phyloP scores from a whole-genome alignment of 345 rosid species.

The Brassica rapa region DNA sequence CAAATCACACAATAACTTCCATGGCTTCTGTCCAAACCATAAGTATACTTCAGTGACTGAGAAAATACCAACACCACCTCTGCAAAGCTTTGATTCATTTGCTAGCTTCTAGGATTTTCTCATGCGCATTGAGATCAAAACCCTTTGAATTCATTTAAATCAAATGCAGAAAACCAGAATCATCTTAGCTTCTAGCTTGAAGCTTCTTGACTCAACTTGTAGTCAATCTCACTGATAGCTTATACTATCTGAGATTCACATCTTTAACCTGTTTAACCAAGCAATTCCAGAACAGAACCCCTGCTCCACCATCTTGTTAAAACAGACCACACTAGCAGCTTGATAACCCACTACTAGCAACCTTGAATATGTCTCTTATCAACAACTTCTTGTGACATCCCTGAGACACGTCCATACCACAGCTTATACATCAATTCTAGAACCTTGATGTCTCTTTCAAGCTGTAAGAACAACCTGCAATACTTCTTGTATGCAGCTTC shows the following conservation, averaged over 20 bases:
- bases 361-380: not conserved
- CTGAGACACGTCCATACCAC: not conserved
- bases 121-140: slow-evolving; percentile 10
- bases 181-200: not conserved
- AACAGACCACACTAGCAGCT: not conserved
- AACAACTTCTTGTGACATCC: not conserved
- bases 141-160: not conserved
- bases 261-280: not conserved
- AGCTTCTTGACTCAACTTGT: not conserved
- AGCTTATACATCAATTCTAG: not conserved
- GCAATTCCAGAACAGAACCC: not conserved
- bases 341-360: not conserved
- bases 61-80: not conserved
- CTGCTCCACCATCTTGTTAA: not conserved
- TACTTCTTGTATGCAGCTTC: not conserved
- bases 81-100: not conserved
- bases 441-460: not conserved
- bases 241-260: not conserved
- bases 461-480: not conserved
- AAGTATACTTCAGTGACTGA: not conserved
- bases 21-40: not conserved
- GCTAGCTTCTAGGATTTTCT: slow-evolving; percentile 9
- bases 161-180: not conserved
- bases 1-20: not conserved
- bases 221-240: not conserved